Evolutionary conservation across 2,329 filamentous ascomycete species (phyloP).

Genomic region (Dothideomycetidae sp.): DNA sequence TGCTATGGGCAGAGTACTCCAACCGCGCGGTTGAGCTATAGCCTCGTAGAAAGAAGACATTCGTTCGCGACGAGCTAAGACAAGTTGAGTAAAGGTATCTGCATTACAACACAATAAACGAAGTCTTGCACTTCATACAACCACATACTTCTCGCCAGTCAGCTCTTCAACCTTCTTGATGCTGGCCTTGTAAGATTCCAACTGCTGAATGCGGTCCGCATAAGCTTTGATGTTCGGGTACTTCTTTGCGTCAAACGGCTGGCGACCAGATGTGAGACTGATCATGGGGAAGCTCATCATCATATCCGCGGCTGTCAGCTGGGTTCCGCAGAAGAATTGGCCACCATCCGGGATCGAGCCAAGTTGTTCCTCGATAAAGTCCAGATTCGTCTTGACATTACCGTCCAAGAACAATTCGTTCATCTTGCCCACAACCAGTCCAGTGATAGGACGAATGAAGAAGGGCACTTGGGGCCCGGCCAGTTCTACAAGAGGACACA

Average conservation of each 20-base stretch:
- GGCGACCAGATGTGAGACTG: slow-evolving; percentile 22
- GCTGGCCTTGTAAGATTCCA: slow-evolving; percentile 33
- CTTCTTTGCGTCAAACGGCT: slow-evolving; percentile 26
- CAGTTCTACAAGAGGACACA: slow-evolving; percentile 4
- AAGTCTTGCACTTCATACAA: too few relatives aligned
- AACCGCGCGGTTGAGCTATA: slow-evolving; percentile 38
- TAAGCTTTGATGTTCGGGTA: slow-evolving; percentile 36
- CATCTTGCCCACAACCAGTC: slow-evolving; percentile 37
- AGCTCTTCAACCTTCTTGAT: slow-evolving; percentile 36
- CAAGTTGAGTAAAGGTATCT: too few relatives aligned
- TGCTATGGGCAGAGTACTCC: slow-evolving; percentile 55
- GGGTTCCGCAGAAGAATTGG: slow-evolving; percentile 35
- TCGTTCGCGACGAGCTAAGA: too few relatives aligned
- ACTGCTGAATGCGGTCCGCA: slow-evolving; percentile 29
- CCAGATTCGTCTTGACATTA: slow-evolving; percentile 35
- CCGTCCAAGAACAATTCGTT: slow-evolving; percentile 31
- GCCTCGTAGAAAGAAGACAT: too few relatives aligned
- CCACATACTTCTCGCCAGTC: slow-evolving; percentile 19
- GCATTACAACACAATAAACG: too few relatives aligned
- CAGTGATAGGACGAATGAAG: slow-evolving; percentile 52
- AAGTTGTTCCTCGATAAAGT: slow-evolving; percentile 38
- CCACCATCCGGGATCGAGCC: slow-evolving; percentile 33
- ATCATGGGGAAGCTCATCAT: slow-evolving; percentile 39
- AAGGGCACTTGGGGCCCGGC: slow-evolving; percentile 39
- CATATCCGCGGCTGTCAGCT: slow-evolving; percentile 39